Conservation (phyloP, 805 yeast species). For the Saccharomycopsis amapae region DNA sequence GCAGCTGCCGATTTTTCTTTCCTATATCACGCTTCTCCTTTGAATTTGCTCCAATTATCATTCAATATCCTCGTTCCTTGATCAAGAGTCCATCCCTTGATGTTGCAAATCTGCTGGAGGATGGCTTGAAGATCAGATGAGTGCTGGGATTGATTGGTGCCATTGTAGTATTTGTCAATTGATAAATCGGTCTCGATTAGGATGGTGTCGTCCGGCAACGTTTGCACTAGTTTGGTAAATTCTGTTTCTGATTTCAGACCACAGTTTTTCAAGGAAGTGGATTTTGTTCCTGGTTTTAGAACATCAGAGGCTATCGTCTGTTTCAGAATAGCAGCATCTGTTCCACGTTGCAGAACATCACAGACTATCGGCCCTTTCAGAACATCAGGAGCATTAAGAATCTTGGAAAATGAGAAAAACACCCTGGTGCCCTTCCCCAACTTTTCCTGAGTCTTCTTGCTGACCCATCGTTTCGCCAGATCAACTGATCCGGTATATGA, state of each 20-base stretch:
- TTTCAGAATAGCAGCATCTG: too few relatives aligned
- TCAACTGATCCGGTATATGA: slow-evolving; percentile 82
- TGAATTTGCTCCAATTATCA: slow-evolving; percentile 11
- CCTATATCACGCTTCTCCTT: too few relatives aligned
- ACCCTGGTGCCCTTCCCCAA: slow-evolving; percentile 26
- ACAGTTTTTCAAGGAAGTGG: too few relatives aligned
- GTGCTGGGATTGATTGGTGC: neutral
- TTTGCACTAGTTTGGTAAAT: slow-evolving; percentile 25
- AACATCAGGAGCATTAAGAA: slow-evolving; percentile 28
- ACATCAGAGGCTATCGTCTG: too few relatives aligned
- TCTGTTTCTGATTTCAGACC: too few relatives aligned
- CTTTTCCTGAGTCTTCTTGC: slow-evolving; percentile 25
- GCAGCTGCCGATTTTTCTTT: too few relatives aligned
- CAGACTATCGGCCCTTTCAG: too few relatives aligned
- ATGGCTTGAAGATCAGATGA: slow-evolving; percentile 1
- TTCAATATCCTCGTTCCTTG: slow-evolving; percentile 8
- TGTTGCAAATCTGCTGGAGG: neutral
- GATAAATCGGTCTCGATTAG: slow-evolving; percentile 50
- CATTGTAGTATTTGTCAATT: slow-evolving; percentile 20
- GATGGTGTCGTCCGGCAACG: slow-evolving; percentile 32
- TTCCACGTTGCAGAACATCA: slow-evolving; percentile 26
- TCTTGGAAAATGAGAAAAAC: slow-evolving; percentile 47
- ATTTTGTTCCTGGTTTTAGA: too few relatives aligned
- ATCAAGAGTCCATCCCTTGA: slow-evolving; percentile 9
- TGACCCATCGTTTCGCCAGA: slow-evolving; percentile 46